phyloP scores from a whole-genome alignment of 2,329 filamentous ascomycete genomes.

The Xylariaceae sp. region DNA sequence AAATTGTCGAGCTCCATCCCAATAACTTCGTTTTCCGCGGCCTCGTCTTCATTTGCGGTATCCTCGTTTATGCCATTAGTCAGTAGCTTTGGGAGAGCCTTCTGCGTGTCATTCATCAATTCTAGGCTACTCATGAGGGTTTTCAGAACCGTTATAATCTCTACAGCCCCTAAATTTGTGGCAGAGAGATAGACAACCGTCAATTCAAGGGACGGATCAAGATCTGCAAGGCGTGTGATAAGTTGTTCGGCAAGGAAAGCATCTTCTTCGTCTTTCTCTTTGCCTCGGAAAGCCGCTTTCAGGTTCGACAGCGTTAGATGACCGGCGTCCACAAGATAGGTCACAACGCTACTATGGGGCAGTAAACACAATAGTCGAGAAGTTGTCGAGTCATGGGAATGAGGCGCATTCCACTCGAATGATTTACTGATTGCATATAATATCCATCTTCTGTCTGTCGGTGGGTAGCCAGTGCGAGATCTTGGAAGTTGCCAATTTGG shows the following conservation, averaged over 20 bases:
- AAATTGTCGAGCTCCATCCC: slow-evolving; percentile 58
- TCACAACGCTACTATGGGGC: slow-evolving; percentile 53
- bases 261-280: slow-evolving; percentile 43
- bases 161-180: slow-evolving; percentile 62
- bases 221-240: slow-evolving; percentile 57
- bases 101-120: slow-evolving; percentile 46
- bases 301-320: slow-evolving; percentile 60
- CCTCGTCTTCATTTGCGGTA: slow-evolving; percentile 20
- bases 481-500: slow-evolving; percentile 53
- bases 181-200: slow-evolving; percentile 63
- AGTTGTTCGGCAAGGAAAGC: slow-evolving; percentile 59
- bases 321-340: slow-evolving; percentile 59
- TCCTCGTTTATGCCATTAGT: slow-evolving; percentile 28
- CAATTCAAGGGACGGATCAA: slow-evolving; percentile 67
- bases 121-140: slow-evolving; percentile 69
- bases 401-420: slow-evolving; percentile 52
- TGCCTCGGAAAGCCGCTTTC: slow-evolving; percentile 54
- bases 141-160: slow-evolving; percentile 65
- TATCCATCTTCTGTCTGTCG: slow-evolving; percentile 64
- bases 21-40: slow-evolving; percentile 36
- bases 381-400: slow-evolving; percentile 41
- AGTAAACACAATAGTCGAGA: slow-evolving; percentile 40
- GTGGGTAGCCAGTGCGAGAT: slow-evolving; percentile 45
- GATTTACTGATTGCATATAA: slow-evolving; percentile 61
- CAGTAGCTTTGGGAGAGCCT: slow-evolving; percentile 31